Base-by-base conservation (phyloP, 345 rosid species). In the Gossypium turneri region DNA sequence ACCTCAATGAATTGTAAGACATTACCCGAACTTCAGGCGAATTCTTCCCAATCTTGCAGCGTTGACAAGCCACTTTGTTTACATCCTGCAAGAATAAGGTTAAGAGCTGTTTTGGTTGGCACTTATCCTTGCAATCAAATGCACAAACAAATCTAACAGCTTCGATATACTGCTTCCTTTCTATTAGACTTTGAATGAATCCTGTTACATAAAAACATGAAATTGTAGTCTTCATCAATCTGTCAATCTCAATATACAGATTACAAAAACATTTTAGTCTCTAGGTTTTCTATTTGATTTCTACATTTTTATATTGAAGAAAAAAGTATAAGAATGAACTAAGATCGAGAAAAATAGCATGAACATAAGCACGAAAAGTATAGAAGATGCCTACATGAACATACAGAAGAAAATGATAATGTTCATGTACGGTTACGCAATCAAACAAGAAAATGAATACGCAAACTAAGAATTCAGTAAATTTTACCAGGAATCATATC, bases 111-210 rank as follows among this genome's bases (percentile, higher is more conserved):
- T 12, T 76, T 4, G 85, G 60, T 29, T 81, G 67, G 70, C 75
- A 80, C 63, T 75, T 75, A 43, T 79, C 83, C 47, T 53, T 75
- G 24, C 80, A 62, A 58, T 80, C 68, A 76, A 82, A 75, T 2
- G 84, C 78, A 75, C 78, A 78, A 24, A 82, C 80, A 69, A 81
- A 79, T 76, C 58, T 69, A 29, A 78, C 24, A 27, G 88, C 85
- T 53, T 78, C 77, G 2, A 78, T 10, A 45, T 53, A 68, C 72
- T 79, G 56, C 24, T 75, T 79, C 16, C 45, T 41, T 16, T 12
- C 62, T n/a, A 75, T 70, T 76, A 86, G 87, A 48, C 59, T 70
- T 43, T 27, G 12, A 62, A 82, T 71, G 48, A 86, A 78, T 55
- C 68, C 91, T 88, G 80, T 64, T 9, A 62, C 66, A 73, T 8